A percentile compares a stretch with the other conserved stretches of the same genome.
Conservation (phyloP, 2,329 filamentous ascomycete species). For the Fusarium sarcochroum region DNA sequence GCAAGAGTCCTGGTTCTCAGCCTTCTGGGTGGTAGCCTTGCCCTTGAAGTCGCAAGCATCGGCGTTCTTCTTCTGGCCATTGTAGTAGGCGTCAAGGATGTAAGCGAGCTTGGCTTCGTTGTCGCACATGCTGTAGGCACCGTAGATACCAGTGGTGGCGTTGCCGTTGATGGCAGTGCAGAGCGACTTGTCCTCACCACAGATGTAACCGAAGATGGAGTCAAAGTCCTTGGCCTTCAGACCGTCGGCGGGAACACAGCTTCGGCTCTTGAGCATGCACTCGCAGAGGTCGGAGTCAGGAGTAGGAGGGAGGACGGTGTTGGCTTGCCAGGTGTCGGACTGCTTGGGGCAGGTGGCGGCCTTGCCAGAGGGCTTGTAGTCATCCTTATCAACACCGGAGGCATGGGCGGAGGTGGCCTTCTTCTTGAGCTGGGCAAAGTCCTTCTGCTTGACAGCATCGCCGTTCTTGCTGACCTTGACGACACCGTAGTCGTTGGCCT, state of each 20-base stretch:
- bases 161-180: slow-evolving; percentile 80
- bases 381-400: slow-evolving; percentile 72
- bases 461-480: slow-evolving; percentile 70
- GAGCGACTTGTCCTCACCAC: slow-evolving; percentile 67
- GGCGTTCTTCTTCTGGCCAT: slow-evolving; percentile 64
- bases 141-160: slow-evolving; percentile 77
- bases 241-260: slow-evolving; percentile 75
- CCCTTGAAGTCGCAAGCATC: slow-evolving; percentile 81
- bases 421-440: slow-evolving; percentile 80
- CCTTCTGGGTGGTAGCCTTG: slow-evolving; percentile 69
- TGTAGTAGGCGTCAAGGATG: slow-evolving; percentile 81
- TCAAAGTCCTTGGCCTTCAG: slow-evolving; percentile 72
- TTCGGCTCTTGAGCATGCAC: slow-evolving; percentile 85
- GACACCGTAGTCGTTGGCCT: slow-evolving; percentile 89
- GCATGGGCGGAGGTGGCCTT: slow-evolving; percentile 79
- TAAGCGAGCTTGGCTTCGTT: slow-evolving; percentile 79
- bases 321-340: slow-evolving; percentile 73
- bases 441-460: slow-evolving; percentile 75
- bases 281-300: slow-evolving; percentile 84
- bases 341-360: slow-evolving; percentile 79
- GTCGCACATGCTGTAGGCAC: slow-evolving; percentile 84
- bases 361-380: slow-evolving; percentile 82
- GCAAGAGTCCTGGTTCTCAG: slow-evolving; percentile 68
- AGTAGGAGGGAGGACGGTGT: slow-evolving; percentile 80
- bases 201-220: slow-evolving; percentile 81